phyloP scores from a whole-genome alignment of 2,329 filamentous ascomycete genomes.

The Aspergillus sp. region DNA sequence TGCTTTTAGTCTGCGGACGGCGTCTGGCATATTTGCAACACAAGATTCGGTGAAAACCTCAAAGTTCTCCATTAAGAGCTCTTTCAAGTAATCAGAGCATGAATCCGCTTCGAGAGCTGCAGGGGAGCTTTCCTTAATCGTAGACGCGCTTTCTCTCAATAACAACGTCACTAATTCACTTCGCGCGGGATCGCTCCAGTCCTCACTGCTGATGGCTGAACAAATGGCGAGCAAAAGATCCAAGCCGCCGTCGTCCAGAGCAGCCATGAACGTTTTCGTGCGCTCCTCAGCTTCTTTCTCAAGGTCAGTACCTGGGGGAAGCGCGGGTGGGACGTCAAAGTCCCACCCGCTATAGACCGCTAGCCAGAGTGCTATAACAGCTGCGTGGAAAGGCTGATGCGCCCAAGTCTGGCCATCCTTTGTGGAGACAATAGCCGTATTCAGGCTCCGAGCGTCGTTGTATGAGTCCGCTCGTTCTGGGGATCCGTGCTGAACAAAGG shows the following conservation, averaged over 20 bases:
- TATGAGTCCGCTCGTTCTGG: constrained; percentile 71
- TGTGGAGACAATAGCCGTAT: constrained; percentile 68
- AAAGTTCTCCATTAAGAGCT: constrained; percentile 75
- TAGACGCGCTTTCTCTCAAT: constrained; percentile 74
- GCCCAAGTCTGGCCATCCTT: constrained; percentile 73
- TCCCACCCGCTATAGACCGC: constrained; percentile 92
- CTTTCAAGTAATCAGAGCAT: constrained; percentile 74
- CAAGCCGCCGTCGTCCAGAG: constrained; percentile 85
- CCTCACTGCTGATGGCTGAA: constrained; percentile 76
- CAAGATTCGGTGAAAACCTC: constrained; percentile 90
- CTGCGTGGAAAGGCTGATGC: constrained; percentile 76
- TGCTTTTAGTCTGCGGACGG: constrained; percentile 79
- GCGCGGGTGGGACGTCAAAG: constrained; percentile 68
- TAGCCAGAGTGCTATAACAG: constrained; percentile 83
- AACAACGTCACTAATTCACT: constrained; percentile 81
- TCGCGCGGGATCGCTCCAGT: constrained; percentile 88
- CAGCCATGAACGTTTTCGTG: constrained; percentile 73
- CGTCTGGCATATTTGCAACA: constrained; percentile 93
- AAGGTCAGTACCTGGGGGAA: constrained; percentile 66
- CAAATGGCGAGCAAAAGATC: constrained; percentile 88
- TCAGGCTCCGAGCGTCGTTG: constrained; percentile 70
- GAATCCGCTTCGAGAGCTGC: constrained; percentile 69
- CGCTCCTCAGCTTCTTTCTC: constrained; percentile 70
- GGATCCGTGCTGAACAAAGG: constrained; percentile 78
- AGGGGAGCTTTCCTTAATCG: constrained; percentile 72